A percentile compares a stretch with the other conserved stretches of the same genome.
These are phyloP conservation scores for Chlorociboria aeruginascens DNA, from an alignment of 495 filamentous ascomycete genomes.

Conservation along the genomic window DNA sequence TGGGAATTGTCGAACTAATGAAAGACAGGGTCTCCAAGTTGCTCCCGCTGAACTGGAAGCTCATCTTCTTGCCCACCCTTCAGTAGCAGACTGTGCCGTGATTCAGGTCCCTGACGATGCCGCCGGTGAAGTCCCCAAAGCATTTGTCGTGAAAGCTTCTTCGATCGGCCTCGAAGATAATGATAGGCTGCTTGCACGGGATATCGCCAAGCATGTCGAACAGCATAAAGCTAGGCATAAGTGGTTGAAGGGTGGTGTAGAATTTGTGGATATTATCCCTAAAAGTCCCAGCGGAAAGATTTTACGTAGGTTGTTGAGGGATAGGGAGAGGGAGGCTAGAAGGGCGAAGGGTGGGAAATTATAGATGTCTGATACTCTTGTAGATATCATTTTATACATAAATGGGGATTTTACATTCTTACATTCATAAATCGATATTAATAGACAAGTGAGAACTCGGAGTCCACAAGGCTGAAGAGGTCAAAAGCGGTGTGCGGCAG, in stretches of 20 bases:
- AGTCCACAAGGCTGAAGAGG: not conserved
- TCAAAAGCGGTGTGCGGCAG: not conserved
- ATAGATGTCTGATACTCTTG: not conserved
- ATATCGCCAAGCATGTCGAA: constrained; percentile 67
- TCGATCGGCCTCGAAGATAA: constrained; percentile 44
- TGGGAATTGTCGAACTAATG: not conserved
- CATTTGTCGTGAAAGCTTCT: constrained; percentile 66
- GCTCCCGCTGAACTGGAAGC: constrained; percentile 87
- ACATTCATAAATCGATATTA: not conserved
- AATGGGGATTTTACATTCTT: not conserved
- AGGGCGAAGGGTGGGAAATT: constrained; percentile 13
- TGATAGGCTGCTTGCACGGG: constrained; percentile 43
- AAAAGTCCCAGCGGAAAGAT: constrained; percentile 95
- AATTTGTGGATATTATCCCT: constrained; percentile 64
- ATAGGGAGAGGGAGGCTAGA: constrained; percentile 52
- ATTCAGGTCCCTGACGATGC: constrained; percentile 66
- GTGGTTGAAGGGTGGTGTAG: constrained; percentile 76
- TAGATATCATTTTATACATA: not conserved
- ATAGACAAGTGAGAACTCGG: not conserved
- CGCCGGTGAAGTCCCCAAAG: constrained; percentile 78
- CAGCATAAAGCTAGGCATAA: constrained; percentile 80
- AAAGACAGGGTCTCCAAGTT: constrained; percentile 67
- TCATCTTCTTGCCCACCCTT: constrained; percentile 70
- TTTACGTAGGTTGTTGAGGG: constrained; percentile 64
- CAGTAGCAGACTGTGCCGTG: constrained; percentile 74